Percentiles rank a stretch among this genome's conserved stretches.
These are phyloP conservation scores for Wickerhamomyces alni DNA, from an alignment of 805 yeast species.

Conservation along the genomic window DNA sequence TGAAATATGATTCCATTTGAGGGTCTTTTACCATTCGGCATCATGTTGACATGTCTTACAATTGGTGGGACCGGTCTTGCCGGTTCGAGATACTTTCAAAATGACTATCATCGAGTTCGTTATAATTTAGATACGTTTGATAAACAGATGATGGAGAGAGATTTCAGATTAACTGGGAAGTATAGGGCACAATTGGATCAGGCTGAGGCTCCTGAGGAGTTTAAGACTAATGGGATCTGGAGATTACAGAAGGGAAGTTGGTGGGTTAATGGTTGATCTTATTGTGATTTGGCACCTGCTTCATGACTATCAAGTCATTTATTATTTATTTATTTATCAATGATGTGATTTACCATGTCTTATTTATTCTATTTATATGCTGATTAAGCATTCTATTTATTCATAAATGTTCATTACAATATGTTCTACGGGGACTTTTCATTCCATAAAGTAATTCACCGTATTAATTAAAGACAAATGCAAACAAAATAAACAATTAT, in stretches of 20 bases:
- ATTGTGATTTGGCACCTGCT: no score
- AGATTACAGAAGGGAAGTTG: conserved; percentile 24
- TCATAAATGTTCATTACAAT: no score
- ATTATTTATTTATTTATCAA: no score
- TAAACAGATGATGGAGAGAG: conserved; percentile 55
- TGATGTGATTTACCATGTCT: no score
- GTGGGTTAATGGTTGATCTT: conserved; percentile 14
- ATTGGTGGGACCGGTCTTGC: conserved; percentile 49
- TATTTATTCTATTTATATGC: no score
- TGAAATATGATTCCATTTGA: conserved; percentile 58
- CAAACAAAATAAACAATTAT: no score
- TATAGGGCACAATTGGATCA: conserved; percentile 62
- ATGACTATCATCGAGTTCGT: conserved; percentile 49
- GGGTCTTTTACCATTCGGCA: conserved; percentile 56
- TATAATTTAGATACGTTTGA: conserved; percentile 51
- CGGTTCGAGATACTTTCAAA: conserved; percentile 35
- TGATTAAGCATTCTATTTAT: no score
- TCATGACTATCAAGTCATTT: no score
- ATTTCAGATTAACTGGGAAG: conserved; percentile 68
- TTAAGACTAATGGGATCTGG: conserved; percentile 60
- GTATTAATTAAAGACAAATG: no score
- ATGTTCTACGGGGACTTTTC: no score
- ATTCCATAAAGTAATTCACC: no score
- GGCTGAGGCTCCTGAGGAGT: conserved; percentile 68
- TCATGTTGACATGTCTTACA: conserved; percentile 45